These are phyloP conservation scores for Pichia sporocuriosa DNA, from an alignment of 805 yeast species.

Conservation along the genomic window DNA sequence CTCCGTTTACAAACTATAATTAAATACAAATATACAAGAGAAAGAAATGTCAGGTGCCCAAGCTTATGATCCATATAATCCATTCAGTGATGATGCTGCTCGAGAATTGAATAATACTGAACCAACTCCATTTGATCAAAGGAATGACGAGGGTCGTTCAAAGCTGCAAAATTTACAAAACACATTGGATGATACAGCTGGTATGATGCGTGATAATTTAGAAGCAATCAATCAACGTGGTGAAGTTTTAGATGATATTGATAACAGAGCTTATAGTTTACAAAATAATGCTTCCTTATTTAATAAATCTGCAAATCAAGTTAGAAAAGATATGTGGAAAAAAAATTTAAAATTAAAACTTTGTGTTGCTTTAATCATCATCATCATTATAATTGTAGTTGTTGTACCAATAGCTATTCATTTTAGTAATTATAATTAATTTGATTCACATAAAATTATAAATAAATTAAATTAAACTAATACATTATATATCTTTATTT, in stretches of 20 bases:
- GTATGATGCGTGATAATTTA: constrained; percentile 95
- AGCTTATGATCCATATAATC: constrained; percentile 31
- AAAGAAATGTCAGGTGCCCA: constrained; percentile 27
- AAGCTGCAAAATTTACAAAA: constrained; percentile 27
- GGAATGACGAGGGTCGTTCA: constrained; percentile 13
- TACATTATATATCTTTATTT: too few relatives aligned
- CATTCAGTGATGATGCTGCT: constrained; percentile 28
- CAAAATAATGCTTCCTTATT: constrained; percentile 92
- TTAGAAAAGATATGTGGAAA: constrained; percentile 99
- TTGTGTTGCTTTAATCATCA: constrained; percentile 75
- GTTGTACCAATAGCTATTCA: constrained; percentile 93
- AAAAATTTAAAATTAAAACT: constrained; percentile 94
- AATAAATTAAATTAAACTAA: too few relatives aligned
- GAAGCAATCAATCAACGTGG: constrained; percentile 94
- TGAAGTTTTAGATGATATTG: constrained; percentile 85
- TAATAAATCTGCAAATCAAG: constrained; percentile 94
- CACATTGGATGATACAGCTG: constrained; percentile 70
- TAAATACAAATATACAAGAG: not conserved
- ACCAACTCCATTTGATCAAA: constrained; percentile 7
- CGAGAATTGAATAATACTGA: constrained; percentile 20
- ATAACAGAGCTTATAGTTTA: constrained; percentile 86
- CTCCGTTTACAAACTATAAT: not conserved
- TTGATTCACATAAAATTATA: too few relatives aligned
- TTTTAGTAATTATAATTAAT: constrained; percentile 45
- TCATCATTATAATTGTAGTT: constrained; percentile 74